Evolutionary conservation across 257 asterid genomes (phyloP), one percentile per base, ranked within the genome.

Genomic region (Solanum rostratum): DNA sequence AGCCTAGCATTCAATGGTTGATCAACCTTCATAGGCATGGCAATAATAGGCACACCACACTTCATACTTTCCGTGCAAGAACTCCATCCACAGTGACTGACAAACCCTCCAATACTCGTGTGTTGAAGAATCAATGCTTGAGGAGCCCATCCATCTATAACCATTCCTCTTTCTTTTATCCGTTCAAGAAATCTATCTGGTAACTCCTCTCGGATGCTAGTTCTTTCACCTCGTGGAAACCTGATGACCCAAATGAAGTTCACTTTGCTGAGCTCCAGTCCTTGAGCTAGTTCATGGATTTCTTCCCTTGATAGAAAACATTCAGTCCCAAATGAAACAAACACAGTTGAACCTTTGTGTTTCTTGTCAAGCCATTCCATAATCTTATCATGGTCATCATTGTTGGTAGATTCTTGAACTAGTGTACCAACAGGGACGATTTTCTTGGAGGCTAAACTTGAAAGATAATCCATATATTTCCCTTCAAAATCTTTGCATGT

Each of bases 201-300:
- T 1, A 90, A 60, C 45, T 79, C 80, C 13, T 87, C 89, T 83
- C 80, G 66, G 53, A 84, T 65, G 5, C 37, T 70, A 1, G 7
- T 45, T 29, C 37, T 30, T 74, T 81, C 85, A 3, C 88, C 89
- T 29, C 39, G 84, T 27, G 92, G 93, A 73, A 89, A 90, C 88
- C 95, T 89, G 16, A 90, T 70, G 3, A 88, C 92, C 93, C 92
- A 90, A n/a, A 91, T 89, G 86, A 91, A 90, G 49, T 87, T 88
- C 62, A 89, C 83, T 0, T 84, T 85, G 82, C 90, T 89, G 1
- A 87, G 79, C 70, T 91, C 94, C 49, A 91, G 37, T 0, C 91
- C 93, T 30, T 65, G 84, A 19, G 90, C 91, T 18, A 91, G 81
- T 59, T 82, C 94, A 18, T 45, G n/a, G n/a, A n/a, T n/a, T n/a